These are phyloP conservation scores for Thoreauomyces humboldtii DNA, from an alignment of 192 early-diverging fungal species.

Conservation along the genomic window DNA sequence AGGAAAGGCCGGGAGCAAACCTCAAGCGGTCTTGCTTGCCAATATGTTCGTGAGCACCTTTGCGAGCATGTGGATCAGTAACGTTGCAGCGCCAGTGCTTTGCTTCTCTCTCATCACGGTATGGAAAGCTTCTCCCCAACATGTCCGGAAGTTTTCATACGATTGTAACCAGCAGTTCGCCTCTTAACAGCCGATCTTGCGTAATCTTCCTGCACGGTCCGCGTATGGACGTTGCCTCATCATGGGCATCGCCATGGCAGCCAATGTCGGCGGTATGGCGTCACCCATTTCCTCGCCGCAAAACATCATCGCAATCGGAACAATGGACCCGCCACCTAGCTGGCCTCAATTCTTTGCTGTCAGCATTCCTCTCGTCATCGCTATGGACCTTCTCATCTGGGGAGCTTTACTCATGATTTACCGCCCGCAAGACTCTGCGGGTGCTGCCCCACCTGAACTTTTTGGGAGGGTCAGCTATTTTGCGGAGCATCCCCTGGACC, in stretches of 20 bases:
- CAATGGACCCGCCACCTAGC: constrained; percentile 82
- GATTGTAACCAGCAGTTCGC: background rate
- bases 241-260: constrained; percentile 94
- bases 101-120: constrained; percentile 86
- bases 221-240: constrained; percentile 84
- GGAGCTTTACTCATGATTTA: constrained; percentile 75
- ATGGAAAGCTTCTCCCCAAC: background rate
- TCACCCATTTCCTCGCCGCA: constrained; percentile 97
- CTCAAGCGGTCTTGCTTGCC: constrained; percentile 79
- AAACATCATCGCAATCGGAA: constrained; percentile 92
- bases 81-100: constrained; percentile 94
- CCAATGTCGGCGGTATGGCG: constrained; percentile 97
- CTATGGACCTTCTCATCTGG: constrained; percentile 83
- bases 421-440: constrained; percentile 46
- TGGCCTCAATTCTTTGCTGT: constrained; percentile 92
- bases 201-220: constrained; percentile 78
- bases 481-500: constrained; percentile 38
- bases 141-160: background rate
- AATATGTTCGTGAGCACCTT: constrained; percentile 97
- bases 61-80: constrained; percentile 98
- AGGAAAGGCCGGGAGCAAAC: constrained; percentile 82
- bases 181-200: constrained; percentile 74
- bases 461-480: constrained; percentile 30
- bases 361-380: constrained; percentile 79
- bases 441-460: constrained; percentile 30